Percentiles rank a stretch among this genome's conserved stretches.
These are phyloP conservation scores for Penicillium bovifimosum DNA, from an alignment of 495 filamentous ascomycete genomes.

Conservation along the genomic window DNA sequence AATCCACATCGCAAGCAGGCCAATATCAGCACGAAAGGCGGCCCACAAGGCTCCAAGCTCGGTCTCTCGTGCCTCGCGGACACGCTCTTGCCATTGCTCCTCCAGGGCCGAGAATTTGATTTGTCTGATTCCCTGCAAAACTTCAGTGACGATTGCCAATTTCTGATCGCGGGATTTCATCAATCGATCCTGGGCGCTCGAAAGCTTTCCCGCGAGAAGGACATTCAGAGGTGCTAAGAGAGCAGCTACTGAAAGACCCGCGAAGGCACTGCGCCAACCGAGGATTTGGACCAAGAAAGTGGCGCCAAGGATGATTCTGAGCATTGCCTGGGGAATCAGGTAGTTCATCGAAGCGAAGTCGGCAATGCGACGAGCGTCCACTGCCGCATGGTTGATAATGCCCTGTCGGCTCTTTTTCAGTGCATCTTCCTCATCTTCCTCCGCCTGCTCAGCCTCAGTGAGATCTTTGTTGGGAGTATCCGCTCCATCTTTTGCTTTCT, in stretches of 20 bases:
- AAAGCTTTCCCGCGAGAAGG: conserved; percentile 61
- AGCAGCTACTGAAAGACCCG: conserved; percentile 60
- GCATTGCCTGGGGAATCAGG: conserved; percentile 50
- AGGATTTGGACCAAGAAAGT: conserved; percentile 62
- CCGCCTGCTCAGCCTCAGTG: conserved; percentile 34
- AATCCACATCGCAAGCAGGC: conserved; percentile 62
- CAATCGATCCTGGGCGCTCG: conserved; percentile 59
- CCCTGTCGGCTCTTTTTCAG: conserved; percentile 65
- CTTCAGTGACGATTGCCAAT: conserved; percentile 73
- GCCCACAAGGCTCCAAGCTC: conserved; percentile 64
- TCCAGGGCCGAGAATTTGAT: conserved; percentile 89
- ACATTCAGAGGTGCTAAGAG: conserved; percentile 65
- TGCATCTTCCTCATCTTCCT: conserved; percentile 48
- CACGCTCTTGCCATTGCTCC: conserved; percentile 69
- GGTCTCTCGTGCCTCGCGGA: conserved; percentile 55
- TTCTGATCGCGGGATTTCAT: conserved; percentile 80
- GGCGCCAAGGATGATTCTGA: conserved; percentile 60
- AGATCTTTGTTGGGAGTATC: conserved; percentile 13
- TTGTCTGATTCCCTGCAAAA: conserved; percentile 76
- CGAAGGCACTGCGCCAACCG: conserved; percentile 64
- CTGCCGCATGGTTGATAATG: conserved; percentile 72
- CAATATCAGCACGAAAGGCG: conserved; percentile 55
- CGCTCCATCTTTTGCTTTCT: conserved; percentile 32
- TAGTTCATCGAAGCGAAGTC: conserved; percentile 64
- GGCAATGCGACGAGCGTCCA: conserved; percentile 68